Conservation (phyloP, 2,329 filamentous ascomycete species). For the Alternaria triticimaculans region DNA sequence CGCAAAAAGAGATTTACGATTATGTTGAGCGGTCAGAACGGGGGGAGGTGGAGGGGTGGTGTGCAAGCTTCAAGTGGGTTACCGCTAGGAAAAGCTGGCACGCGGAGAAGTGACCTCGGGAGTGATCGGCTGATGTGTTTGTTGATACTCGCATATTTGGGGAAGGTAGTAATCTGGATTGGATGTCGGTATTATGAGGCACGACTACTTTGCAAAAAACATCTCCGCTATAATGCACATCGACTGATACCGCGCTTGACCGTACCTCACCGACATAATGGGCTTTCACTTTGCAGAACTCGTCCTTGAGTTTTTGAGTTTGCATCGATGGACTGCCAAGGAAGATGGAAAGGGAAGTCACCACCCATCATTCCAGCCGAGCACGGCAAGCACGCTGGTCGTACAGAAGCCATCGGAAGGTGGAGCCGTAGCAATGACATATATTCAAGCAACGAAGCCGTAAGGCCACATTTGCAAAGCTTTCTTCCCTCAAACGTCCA, state of each 20-base stretch:
- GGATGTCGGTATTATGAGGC: background rate
- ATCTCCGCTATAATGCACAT: background rate
- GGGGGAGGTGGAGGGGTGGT: conserved; percentile 41
- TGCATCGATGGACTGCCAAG: background rate
- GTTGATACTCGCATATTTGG: background rate
- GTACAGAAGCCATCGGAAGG: background rate
- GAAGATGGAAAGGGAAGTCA: background rate
- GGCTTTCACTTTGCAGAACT: background rate
- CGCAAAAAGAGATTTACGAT: conserved; percentile 36
- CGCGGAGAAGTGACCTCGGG: conserved; percentile 2
- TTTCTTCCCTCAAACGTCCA: background rate
- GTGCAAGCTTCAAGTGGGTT: conserved; percentile 47
- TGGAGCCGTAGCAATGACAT: conserved; percentile 5
- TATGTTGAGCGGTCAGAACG: conserved; percentile 33
- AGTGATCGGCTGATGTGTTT: background rate
- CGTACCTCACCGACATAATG: background rate
- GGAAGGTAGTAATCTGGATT: background rate
- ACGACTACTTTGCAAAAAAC: background rate
- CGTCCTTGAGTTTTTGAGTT: background rate
- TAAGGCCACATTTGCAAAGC: background rate
- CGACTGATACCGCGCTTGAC: background rate
- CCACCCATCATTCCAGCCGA: background rate
- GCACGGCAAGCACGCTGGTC: background rate
- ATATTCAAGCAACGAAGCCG: background rate
- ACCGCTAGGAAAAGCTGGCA: conserved; percentile 41